Evolutionary conservation across 345 rosid genomes (phyloP).

Genomic region (Populus ilicifolia): DNA sequence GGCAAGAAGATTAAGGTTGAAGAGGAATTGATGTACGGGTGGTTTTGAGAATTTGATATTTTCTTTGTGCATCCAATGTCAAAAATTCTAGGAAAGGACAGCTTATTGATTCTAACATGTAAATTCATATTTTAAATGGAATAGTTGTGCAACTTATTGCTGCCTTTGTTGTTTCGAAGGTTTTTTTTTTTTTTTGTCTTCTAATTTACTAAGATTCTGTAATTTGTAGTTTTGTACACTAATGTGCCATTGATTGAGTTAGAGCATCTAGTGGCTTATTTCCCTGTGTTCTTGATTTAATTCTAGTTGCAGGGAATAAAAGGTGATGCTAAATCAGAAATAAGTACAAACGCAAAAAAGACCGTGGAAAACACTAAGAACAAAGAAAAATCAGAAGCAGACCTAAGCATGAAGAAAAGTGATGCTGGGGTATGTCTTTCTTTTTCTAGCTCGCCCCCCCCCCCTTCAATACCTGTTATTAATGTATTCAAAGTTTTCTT

Average conservation of each 20-base stretch:
- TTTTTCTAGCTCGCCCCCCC: neutral
- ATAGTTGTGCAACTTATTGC: neutral
- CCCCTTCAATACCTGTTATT: neutral
- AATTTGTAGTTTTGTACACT: neutral
- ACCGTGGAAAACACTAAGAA: slow-evolving; percentile 34
- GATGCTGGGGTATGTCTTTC: slow-evolving; percentile 43
- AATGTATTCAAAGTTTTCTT: neutral
- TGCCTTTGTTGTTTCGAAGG: neutral
- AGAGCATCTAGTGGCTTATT: neutral
- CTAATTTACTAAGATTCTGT: too few species aligned
- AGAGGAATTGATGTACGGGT: neutral
- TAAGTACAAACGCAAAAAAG: slow-evolving; percentile 44
- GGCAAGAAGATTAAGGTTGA: neutral
- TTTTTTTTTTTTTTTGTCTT: neutral
- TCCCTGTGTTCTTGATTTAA: slow-evolving; percentile 9
- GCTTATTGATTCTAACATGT: neutral
- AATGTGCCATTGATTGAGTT: neutral
- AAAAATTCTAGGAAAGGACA: neutral
- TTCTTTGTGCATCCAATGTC: neutral
- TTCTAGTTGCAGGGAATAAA: slow-evolving; percentile 36
- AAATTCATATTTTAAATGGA: neutral
- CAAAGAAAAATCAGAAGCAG: slow-evolving; percentile 43
- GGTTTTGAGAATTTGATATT: neutral
- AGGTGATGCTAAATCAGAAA: slow-evolving; percentile 39
- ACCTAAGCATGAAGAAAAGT: slow-evolving; percentile 34